A percentile compares a stretch with the other conserved stretches of the same genome.
Conservation (phyloP, 2,329 filamentous ascomycete species). For the Penicillium polonicum region DNA sequence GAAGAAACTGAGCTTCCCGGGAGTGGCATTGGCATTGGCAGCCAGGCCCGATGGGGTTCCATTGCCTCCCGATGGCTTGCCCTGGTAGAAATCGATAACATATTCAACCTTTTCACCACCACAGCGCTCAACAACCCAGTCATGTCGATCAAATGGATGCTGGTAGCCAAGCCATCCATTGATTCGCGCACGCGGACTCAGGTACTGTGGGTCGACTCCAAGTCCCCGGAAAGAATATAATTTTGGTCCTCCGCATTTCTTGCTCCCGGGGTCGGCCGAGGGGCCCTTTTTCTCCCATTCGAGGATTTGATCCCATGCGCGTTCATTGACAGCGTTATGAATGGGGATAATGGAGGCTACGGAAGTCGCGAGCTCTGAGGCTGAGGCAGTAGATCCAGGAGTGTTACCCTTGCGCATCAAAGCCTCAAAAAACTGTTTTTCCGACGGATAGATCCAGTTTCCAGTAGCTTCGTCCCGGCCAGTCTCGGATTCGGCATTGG, state of each 20-base stretch:
- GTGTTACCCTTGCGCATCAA: slow-evolving; percentile 89
- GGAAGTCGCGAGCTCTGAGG: slow-evolving; percentile 58
- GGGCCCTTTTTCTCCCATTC: slow-evolving; percentile 76
- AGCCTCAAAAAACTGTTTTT: slow-evolving; percentile 97
- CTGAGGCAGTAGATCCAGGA: slow-evolving; percentile 49
- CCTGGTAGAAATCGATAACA: slow-evolving; percentile 96
- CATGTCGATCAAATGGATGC: slow-evolving; percentile 89
- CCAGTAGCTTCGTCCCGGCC: slow-evolving; percentile 67
- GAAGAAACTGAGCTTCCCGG: slow-evolving; percentile 59
- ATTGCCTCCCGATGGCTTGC: slow-evolving; percentile 50
- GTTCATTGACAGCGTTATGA: slow-evolving; percentile 97
- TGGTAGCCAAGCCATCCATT: slow-evolving; percentile 87
- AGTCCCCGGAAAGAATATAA: slow-evolving; percentile 78
- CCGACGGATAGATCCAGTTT: slow-evolving; percentile 96
- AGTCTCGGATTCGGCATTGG: slow-evolving; percentile 77
- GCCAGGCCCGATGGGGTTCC: slow-evolving; percentile 28
- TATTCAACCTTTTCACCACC: slow-evolving; percentile 76
- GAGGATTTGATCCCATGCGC: slow-evolving; percentile 89
- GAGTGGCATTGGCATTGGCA: slow-evolving; percentile 33
- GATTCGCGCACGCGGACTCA: slow-evolving; percentile 80
- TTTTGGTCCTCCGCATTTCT: slow-evolving; percentile 71
- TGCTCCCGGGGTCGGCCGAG: slow-evolving; percentile 56
- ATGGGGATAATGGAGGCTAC: slow-evolving; percentile 94
- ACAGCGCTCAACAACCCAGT: slow-evolving; percentile 95
- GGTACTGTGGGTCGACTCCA: slow-evolving; percentile 48